Conservation (phyloP, 768 basidiomycete genomes). For the Pleurotus tuoliensis region DNA sequence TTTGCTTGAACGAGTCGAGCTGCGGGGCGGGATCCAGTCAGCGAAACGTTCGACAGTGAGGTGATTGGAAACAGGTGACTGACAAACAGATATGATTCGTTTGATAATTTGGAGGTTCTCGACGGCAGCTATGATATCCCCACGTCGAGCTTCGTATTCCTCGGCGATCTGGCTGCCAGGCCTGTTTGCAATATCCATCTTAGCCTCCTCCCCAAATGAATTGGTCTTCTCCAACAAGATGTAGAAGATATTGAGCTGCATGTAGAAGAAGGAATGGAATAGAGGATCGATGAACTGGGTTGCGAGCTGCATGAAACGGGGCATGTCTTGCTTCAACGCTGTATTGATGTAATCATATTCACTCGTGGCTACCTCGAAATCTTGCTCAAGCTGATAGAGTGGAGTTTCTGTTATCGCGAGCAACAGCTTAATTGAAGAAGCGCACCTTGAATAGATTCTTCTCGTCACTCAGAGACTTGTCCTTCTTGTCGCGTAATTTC, state of each 20-base stretch:
- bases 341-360: slow-evolving; percentile 94
- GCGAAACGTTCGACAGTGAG: neutral
- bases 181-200: slow-evolving; percentile 67
- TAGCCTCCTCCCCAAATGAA: slow-evolving; percentile 73
- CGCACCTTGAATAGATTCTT: slow-evolving; percentile 92
- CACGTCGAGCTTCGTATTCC: slow-evolving; percentile 79
- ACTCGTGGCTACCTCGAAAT: slow-evolving; percentile 86
- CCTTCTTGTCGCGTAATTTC: slow-evolving; percentile 97
- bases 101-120: slow-evolving; percentile 82
- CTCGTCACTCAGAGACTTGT: slow-evolving; percentile 93
- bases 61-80: slow-evolving; percentile 22
- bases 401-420: neutral
- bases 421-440: slow-evolving; percentile 13
- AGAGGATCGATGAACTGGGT: slow-evolving; percentile 92
- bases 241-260: slow-evolving; percentile 98
- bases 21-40: slow-evolving; percentile 19
- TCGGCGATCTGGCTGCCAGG: slow-evolving; percentile 65
- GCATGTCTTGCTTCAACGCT: slow-evolving; percentile 86
- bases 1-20: slow-evolving; percentile 66
- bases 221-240: slow-evolving; percentile 92
- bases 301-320: slow-evolving; percentile 84
- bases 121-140: slow-evolving; percentile 74
- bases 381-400: slow-evolving; percentile 77
- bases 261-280: slow-evolving; percentile 99
- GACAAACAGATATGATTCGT: slow-evolving; percentile 81